Base-by-base conservation (phyloP, 2,329 filamentous ascomycete species). In the Fusarium ramigenum region DNA sequence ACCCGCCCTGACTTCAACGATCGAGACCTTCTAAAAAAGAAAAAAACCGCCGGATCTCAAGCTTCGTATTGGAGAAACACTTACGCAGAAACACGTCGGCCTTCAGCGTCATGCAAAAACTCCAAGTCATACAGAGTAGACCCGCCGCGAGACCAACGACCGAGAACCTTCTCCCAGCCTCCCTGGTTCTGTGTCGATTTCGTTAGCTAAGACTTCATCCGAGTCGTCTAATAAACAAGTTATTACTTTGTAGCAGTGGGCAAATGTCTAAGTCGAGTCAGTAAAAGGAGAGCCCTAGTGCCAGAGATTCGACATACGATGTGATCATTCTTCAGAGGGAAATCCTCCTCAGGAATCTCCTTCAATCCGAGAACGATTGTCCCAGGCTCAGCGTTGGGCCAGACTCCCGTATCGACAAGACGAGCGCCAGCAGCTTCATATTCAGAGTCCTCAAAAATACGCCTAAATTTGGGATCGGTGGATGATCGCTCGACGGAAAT, bases 91-190 rank as follows among this genome's bases (percentile, higher is more conserved):
- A 75, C 70, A 34, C 73, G 66, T 1, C 73, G 66, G 4, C 73
- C 73, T 12, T 73, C 39, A 9, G 52, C 89, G 75, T 97, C 92
- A 43, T 90, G 89, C 42, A 98, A 86, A 81, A 97, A 98, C 81
- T 97, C 95, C 42, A 98, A 88, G 78, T 98, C 95, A 66, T 95
- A 89, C 19, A 98, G 89, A 12, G 74, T 49, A 10, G 73, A 77
- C 9, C 74, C 74, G 65, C 93, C 94, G 30, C 90, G 88, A 34
- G 93, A 88, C 82, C 95, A 98, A 63, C 95, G 89, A 64, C 90
- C 87, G n/a, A 97, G 89, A 10, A 94, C 93, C 46, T 89, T 88
- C 65, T 93, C 90, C 93, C 94, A 97, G 34, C 92, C 92, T 34
- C 84, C 89, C 83, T 96, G 94, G 75, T 89, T 84, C 87, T 37